Conservation (phyloP, 169 alveolate genomes). For the Eimeria maxima region DNA sequence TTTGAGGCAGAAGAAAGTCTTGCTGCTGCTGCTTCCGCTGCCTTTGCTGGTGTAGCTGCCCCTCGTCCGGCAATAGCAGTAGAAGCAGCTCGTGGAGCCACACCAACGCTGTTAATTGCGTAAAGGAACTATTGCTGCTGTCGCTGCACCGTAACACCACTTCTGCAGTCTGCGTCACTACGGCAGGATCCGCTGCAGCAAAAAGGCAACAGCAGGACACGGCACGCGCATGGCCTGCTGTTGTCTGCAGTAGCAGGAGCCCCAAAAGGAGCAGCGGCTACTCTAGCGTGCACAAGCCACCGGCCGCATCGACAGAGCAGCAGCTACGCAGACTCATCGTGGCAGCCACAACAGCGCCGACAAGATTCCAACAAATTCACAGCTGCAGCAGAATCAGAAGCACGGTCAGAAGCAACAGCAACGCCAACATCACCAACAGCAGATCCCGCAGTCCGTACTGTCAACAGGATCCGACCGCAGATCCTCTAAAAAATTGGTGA, state of each 20-base stretch:
- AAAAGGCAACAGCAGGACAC: not conserved
- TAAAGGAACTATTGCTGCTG: conserved; percentile 77
- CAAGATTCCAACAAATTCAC: not conserved
- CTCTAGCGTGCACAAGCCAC: not conserved
- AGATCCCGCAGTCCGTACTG: conserved; percentile 32
- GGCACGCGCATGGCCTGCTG: not conserved
- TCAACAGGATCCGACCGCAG: conserved; percentile 34
- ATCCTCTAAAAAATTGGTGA: conserved; percentile 74
- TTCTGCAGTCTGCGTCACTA: conserved; percentile 48
- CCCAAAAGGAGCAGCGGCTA: conserved; percentile 25
- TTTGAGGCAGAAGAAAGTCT: conserved; percentile 2
- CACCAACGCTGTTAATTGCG: conserved; percentile 82
- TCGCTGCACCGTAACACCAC: conserved; percentile 76
- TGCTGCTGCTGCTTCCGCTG: conserved; percentile 53
- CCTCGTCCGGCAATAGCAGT: conserved; percentile 69
- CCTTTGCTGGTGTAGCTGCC: conserved; percentile 53
- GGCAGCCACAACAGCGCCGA: not conserved
- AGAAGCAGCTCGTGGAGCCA: conserved; percentile 81
- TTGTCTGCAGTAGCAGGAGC: conserved; percentile 28
- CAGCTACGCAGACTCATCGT: not conserved
- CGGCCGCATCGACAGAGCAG: conserved; percentile 22
- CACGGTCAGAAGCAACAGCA: not conserved
- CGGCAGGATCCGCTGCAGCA: conserved; percentile 78
- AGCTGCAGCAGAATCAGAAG: not conserved
- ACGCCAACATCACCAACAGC: conserved; percentile 23